Conservation (phyloP, 371 early-diverging fungal genomes). For the Mortierella sp. region DNA sequence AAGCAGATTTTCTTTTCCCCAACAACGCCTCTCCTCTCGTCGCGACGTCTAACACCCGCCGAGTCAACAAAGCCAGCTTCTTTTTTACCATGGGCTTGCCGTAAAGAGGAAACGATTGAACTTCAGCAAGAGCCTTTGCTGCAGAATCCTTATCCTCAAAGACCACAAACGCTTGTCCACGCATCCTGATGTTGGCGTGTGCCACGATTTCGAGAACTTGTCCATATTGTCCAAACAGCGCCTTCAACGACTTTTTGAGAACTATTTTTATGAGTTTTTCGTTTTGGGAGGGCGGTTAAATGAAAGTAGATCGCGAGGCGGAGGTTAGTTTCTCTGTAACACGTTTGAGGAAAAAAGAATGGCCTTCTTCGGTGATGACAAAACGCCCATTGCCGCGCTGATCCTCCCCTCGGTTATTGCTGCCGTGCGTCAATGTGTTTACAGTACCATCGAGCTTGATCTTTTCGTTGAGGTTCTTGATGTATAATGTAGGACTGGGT, state of each 20-base stretch:
- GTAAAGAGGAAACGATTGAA: conserved; percentile 88
- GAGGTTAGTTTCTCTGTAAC: not conserved
- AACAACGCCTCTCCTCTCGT: too few species aligned
- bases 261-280: conserved; percentile 63
- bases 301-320: not conserved
- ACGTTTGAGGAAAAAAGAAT: too few species aligned
- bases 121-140: conserved; percentile 85
- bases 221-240: conserved; percentile 91
- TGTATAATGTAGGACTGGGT: conserved; percentile 89
- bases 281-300: not conserved
- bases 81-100: conserved; percentile 82
- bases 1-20: too few species aligned
- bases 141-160: conserved; percentile 86
- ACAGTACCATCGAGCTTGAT: conserved; percentile 80
- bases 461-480: conserved; percentile 90
- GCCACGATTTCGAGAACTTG: conserved; percentile 90
- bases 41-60: not conserved
- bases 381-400: not conserved
- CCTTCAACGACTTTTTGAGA: conserved; percentile 82
- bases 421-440: not conserved
- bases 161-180: conserved; percentile 97
- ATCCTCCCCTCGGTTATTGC: too few species aligned
- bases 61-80: not conserved
- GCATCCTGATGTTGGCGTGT: conserved; percentile 81
- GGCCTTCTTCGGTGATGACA: too few species aligned